Conservation (phyloP, 306 rosid species). For the Medicago truncatula region MtrunA17r5.0-ANR NC_053044.1:46373001-46373500, state of each 20-base stretch:
- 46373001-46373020: neutral
- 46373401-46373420: neutral
- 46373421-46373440: neutral
- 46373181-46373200: neutral
- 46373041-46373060: conserved; percentile 14
- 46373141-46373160: neutral
- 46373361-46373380: neutral
- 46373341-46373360: neutral
- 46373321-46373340: conserved; percentile 30
- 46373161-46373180: too few species aligned
- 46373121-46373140: conserved; percentile 1
- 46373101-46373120: neutral
- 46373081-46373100: neutral
- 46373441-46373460: neutral
- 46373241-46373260: conserved; percentile 14
- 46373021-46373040: neutral
- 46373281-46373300: conserved; percentile 22
- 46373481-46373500: too few species aligned
- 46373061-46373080: conserved; percentile 9
- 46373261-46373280: conserved; percentile 45
- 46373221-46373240: neutral
- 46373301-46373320: neutral
- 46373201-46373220: conserved; percentile 26
- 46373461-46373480: too few species aligned
- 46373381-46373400: conserved; percentile 35